Percentiles rank a stretch among this genome's conserved stretches.
Evolutionary conservation across 1,139 yeast genomes (phyloP).

Genomic region (Yamadazyma songkhlaensis): DNA sequence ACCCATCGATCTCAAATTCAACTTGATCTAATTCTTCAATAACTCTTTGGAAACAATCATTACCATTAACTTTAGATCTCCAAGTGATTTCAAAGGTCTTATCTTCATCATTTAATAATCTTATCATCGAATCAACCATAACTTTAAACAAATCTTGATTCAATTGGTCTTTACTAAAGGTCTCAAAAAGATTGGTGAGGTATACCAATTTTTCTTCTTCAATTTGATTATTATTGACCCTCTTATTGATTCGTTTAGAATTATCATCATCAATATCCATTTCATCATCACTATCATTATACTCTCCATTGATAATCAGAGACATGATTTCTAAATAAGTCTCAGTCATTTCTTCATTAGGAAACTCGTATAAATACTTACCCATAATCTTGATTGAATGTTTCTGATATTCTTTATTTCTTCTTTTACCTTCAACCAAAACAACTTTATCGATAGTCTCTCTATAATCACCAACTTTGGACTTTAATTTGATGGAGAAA

Average conservation of each 20-base stretch:
- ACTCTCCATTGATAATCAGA: slow-evolving; percentile 31
- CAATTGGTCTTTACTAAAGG: slow-evolving; percentile 19
- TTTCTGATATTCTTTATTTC: slow-evolving; percentile 62
- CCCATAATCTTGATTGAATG: slow-evolving; percentile 52
- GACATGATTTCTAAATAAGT: slow-evolving; percentile 38
- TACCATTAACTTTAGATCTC: slow-evolving; percentile 51
- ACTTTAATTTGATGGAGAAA: slow-evolving; percentile 46
- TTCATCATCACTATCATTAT: slow-evolving; percentile 27
- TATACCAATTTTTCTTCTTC: slow-evolving; percentile 37
- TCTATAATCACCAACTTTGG: slow-evolving; percentile 25
- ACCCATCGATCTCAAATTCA: slow-evolving; percentile 12
- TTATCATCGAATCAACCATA: slow-evolving; percentile 19
- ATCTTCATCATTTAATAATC: slow-evolving; percentile 20
- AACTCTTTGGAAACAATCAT: slow-evolving; percentile 30
- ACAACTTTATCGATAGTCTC: slow-evolving; percentile 43
- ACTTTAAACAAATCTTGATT: slow-evolving; percentile 23
- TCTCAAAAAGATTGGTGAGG: slow-evolving; percentile 29
- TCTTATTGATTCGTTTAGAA: slow-evolving; percentile 7
- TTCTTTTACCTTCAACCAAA: slow-evolving; percentile 61
- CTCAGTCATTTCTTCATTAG: slow-evolving; percentile 35
- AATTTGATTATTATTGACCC: slow-evolving; percentile 17
- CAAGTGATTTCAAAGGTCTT: slow-evolving; percentile 46
- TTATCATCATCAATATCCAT: slow-evolving; percentile 18
- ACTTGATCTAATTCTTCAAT: slow-evolving; percentile 11
- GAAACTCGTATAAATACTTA: slow-evolving; percentile 43